Evolutionary conservation across 164 flowering plant genomes (phyloP), one percentile per base, ranked within the genome.

Genomic region (Chimonanthus praecox): DNA sequence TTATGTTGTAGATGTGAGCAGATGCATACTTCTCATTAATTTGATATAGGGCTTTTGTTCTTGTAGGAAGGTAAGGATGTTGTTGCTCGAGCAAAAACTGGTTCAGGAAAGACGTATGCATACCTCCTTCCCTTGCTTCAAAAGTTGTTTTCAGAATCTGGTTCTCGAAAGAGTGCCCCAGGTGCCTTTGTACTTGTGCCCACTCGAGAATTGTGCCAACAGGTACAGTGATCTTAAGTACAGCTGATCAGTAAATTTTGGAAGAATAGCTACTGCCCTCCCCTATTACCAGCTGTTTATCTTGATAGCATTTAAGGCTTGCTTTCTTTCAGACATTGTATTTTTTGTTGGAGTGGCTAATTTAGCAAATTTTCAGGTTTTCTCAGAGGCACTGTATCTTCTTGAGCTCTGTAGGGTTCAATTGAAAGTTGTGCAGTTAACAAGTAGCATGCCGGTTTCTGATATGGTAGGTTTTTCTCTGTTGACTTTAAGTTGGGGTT

Each of bases 61-160:
- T 1, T 61, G 10, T 47, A 95, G 99, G 88, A 90, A 87, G 99
- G 99, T 4, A 88, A 93, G 75, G 98, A 95, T 77, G 94, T 95
- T 68, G 96, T 96, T 49, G 97, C 97, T 3, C 80, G 90, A 48
- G 98, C 98, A 3, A 90, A 90, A 78, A 96, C 99, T 5, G 99
- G 99, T 66, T 94, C 99, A 2, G 99, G 99, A 16, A 96, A 96
- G 80, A 96, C 99, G 10, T 90, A 87, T 45, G 97, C 99, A 2
- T 96, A 93, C 71, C 88, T 96, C 7, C 91, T 96, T 44, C 99
- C 99, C 2, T 73, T 94, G 84, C 88, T 96, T 15, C 99, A 96
- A 78, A 96, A 90, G 83, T 85, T 94, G 20, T 87, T 92, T 60
- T 72, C 86, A 4, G 88, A 81, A 58, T 73, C 80, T 7, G 79